Evolutionary conservation across 495 filamentous ascomycete genomes (phyloP).

Genomic region (Penicillium bovifimosum): DNA sequence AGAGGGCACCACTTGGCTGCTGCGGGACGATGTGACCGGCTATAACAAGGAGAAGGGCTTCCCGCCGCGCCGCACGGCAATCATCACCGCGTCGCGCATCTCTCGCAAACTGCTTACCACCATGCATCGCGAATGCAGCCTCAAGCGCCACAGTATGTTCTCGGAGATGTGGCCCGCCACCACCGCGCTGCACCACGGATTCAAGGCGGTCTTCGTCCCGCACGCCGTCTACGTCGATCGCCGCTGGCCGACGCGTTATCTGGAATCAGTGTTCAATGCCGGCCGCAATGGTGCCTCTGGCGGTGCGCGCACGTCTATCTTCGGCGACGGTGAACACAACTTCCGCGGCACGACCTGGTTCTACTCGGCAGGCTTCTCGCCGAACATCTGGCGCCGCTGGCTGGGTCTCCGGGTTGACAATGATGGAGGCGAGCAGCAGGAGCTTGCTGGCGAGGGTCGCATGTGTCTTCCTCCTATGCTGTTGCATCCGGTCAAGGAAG

Average conservation of each 20-base stretch:
- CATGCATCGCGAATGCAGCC: conserved; percentile 85
- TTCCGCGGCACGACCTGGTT: conserved; percentile 89
- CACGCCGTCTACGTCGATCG: conserved; percentile 91
- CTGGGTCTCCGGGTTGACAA: conserved; percentile 78
- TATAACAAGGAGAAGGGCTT: conserved; percentile 65
- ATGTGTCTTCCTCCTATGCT: conserved; percentile 95
- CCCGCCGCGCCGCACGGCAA: conserved; percentile 78
- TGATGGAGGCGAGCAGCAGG: conserved; percentile 79
- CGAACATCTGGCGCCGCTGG: conserved; percentile 83
- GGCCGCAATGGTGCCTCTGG: conserved; percentile 75
- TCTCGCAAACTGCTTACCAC: conserved; percentile 72
- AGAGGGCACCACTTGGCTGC: conserved; percentile 78
- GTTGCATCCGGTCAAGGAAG: conserved; percentile 86
- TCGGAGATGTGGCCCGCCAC: conserved; percentile 94
- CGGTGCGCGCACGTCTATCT: conserved; percentile 68
- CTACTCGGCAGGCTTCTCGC: conserved; percentile 81
- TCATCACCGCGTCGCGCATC: conserved; percentile 79
- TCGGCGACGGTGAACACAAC: conserved; percentile 85
- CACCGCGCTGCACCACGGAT: conserved; percentile 82
- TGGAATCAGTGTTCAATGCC: conserved; percentile 78
- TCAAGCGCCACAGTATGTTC: conserved; percentile 82
- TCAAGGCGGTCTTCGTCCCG: conserved; percentile 91
- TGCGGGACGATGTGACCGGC: conserved; percentile 83
- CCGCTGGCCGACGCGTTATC: conserved; percentile 73
- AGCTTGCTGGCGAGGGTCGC: conserved; percentile 69